These are phyloP conservation scores for Exophiala mesophila DNA, from an alignment of 2,329 filamentous ascomycete species.

Conservation along the genomic window DNA sequence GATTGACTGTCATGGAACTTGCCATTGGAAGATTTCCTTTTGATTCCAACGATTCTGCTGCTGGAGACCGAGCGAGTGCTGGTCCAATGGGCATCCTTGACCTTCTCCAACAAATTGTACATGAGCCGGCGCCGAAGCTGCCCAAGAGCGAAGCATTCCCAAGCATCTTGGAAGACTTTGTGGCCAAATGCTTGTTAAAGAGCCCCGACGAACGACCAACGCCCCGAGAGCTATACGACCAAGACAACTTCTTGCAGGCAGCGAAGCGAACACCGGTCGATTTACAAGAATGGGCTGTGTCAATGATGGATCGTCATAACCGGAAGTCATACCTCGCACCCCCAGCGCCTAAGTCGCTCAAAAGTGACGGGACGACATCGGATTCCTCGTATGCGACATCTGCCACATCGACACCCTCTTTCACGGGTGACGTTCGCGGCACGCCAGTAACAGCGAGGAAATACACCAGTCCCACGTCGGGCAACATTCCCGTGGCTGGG, in stretches of 20 bases:
- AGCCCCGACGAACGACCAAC: slow-evolving; percentile 83
- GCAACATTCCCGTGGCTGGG: slow-evolving; percentile 61
- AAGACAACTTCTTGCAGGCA: slow-evolving; percentile 89
- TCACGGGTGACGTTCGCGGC: slow-evolving; percentile 33
- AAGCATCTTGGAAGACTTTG: slow-evolving; percentile 90
- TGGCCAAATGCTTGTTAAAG: slow-evolving; percentile 91
- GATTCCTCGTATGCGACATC: slow-evolving; percentile 28
- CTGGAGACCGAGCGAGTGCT: slow-evolving; percentile 59
- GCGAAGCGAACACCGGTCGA: slow-evolving; percentile 96
- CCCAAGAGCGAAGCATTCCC: slow-evolving; percentile 98
- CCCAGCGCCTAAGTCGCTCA: slow-evolving; percentile 70
- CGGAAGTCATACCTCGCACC: slow-evolving; percentile 89
- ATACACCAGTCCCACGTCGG: slow-evolving; percentile 61
- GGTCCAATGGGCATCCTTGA: slow-evolving; percentile 91
- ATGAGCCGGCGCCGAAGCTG: slow-evolving; percentile 86
- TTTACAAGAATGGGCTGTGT: slow-evolving; percentile 85
- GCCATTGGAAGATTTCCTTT: slow-evolving; percentile 98
- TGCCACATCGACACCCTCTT: slow-evolving; percentile 29
- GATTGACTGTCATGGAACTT: slow-evolving; percentile 90
- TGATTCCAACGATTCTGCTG: slow-evolving; percentile 72
- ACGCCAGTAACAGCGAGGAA: slow-evolving; percentile 24
- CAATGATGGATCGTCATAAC: slow-evolving; percentile 91
- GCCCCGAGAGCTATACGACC: slow-evolving; percentile 86
- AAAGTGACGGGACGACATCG: slow-evolving; percentile 46
- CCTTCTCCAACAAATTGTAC: slow-evolving; percentile 92